Evolutionary conservation across 441 rosid genomes (phyloP), one percentile per base, ranked within the genome.

Genomic region (Omphalea diandra): DNA sequence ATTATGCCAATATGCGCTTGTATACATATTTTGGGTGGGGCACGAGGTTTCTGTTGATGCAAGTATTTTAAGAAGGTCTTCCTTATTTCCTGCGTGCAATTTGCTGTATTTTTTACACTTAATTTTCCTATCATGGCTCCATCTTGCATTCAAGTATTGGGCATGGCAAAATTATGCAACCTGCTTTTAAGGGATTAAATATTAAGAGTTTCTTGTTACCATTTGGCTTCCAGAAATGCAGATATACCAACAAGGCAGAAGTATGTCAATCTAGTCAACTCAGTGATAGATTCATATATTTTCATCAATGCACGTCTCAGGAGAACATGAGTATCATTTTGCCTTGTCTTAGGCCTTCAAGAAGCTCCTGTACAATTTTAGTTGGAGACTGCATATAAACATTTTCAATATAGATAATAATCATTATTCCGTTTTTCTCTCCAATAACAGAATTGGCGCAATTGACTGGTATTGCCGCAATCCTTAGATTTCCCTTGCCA

Each of bases 221-320:
- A 15, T 71, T 65, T 78, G 49, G 44, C 65, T 63, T 73, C n/a
- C 84, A 92, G 99, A 89, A 95, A 90, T 76, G 85, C 93, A 17
- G 93, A 92, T 63, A 75, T 90, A 63, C 80, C 63, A 53, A 77
- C 88, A 8, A 84, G 99, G 83, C 59, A 76, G 68, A 89, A 86
- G 78, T 92, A 89, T 64, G 96, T 89, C 64, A 68, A 83, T 65
- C 76, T 92, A 74, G 98, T 95, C 41, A 81, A 86, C 67, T 92
- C 98, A 0, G 96, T 95, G 63, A 92, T 90, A 79, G 63, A 49
- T 54, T 84, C 89, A 88, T 80, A 78, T 92, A 75, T 92, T 95
- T 77, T 95, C 99, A 10, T 86, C 97, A 0, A 90, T 92, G 99
- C 99, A 95, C 59, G 90, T 82, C 26, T 95, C 99, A 2, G 99